Evolutionary conservation across 176 grass and related monocot species (phyloP), one percentile per base, ranked within the genome.

Genomic region (Dactylis glomerata): DNA sequence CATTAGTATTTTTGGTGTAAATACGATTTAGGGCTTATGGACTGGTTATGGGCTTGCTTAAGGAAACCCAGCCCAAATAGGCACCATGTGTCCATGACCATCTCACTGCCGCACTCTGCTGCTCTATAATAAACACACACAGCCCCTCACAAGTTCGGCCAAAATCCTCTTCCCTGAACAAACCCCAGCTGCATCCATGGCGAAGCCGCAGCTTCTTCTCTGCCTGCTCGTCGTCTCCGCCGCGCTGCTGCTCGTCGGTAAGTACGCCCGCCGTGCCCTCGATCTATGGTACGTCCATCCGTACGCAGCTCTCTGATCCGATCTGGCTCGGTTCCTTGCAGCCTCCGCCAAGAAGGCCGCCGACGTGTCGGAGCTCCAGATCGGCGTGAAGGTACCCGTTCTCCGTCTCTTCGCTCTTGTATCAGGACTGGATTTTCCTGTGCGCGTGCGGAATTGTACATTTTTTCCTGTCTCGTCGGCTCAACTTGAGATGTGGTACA

Each of bases 281-380:
- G 52, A 77, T 66, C 28, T 17, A 14, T 0, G 28, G 1, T 5
- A 6, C 42, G 9, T 33, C 38, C 56, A 11, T 23, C 38, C 41
- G 14, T 30, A 19, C 70, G 14, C 28, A 19, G 71, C 4, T 49
- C 62, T 90, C 56, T 59, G 81, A 90, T 87, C 84, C 27, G 77
- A 87, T 90, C 81, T 65, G 75, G 17, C 26, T 27, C 5, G 2
- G 5, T 36, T 77, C 68, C 66, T 61, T 90, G 67, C 84, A 99
- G 96, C 75, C 82, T 89, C 78, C 19, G 93, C 93, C 59, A 96
- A 94, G 91, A 96, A 91, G 85, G 92, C 81, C 28, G 89, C 86
- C 45, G 96, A 96, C 62, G 96, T 99, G 41, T 88, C 89, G 46
- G 93, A 94, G 44, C 96, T 96, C 37, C 96, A 96, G 91, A 99